These are phyloP conservation scores for Geosmithia morbida DNA, from an alignment of 2,329 filamentous ascomycete species.

Conservation along the genomic window DNA sequence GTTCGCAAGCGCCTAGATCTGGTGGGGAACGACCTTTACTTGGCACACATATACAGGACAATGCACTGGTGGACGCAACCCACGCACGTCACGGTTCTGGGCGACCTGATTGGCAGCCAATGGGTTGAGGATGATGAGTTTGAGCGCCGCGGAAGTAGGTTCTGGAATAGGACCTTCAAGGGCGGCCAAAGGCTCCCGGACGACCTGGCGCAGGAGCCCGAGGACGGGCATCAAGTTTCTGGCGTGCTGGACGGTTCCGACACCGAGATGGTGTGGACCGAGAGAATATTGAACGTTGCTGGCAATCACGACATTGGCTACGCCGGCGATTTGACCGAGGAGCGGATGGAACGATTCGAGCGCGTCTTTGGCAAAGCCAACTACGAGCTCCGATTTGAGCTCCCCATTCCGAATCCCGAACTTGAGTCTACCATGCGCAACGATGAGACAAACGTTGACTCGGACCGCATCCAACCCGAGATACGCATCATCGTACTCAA, in stretches of 20 bases:
- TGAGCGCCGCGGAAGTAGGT: slow-evolving; percentile 52
- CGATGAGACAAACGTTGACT: slow-evolving; percentile 25
- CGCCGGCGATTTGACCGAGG: slow-evolving; percentile 72
- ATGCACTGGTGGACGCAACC: slow-evolving; percentile 73
- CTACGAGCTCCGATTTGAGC: slow-evolving; percentile 69
- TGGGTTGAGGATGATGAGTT: slow-evolving; percentile 89
- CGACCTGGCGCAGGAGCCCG: slow-evolving; percentile 33
- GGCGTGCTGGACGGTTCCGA: slow-evolving; percentile 30
- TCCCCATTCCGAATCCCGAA: slow-evolving; percentile 28
- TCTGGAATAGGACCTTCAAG: slow-evolving; percentile 70
- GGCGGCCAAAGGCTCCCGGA: slow-evolving; percentile 49
- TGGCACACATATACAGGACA: slow-evolving; percentile 81
- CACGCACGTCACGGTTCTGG: slow-evolving; percentile 78
- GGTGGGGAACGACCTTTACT: slow-evolving; percentile 86
- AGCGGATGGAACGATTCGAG: slow-evolving; percentile 70
- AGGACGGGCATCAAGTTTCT: slow-evolving; percentile 31
- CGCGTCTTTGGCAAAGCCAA: slow-evolving; percentile 74
- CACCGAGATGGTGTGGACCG: slow-evolving; percentile 47
- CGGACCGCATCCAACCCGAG: slow-evolving; percentile 42
- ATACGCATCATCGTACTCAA: slow-evolving; percentile 80
- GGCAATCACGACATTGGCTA: slow-evolving; percentile 98
- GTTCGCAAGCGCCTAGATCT: slow-evolving; percentile 73
- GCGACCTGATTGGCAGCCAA: slow-evolving; percentile 85
- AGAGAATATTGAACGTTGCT: slow-evolving; percentile 71
- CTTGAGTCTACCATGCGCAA: slow-evolving; percentile 26